Base-by-base conservation (phyloP, 352 stramenopile genomes). In the Phytophthora macrochlamydospora region DNA sequence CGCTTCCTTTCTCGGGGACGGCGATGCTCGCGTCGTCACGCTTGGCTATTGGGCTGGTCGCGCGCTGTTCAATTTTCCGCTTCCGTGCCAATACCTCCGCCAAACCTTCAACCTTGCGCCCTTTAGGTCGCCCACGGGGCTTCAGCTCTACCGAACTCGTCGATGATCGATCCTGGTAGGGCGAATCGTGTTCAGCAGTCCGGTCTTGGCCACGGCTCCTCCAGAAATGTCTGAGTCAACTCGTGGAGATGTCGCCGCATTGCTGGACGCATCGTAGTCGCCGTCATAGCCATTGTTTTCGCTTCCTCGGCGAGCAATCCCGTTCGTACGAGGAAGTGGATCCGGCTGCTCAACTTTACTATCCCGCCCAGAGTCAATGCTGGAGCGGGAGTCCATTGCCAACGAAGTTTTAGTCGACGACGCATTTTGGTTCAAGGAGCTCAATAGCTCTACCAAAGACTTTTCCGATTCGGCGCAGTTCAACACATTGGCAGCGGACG, bases 401-500 rank as follows among this genome's bases (percentile, higher is more conserved):
- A 24, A 24, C 18, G 51, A 59, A 11, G 67, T 69, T 28, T 5
- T 67, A 14, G 43, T 46, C 2, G 72, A 67, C 13, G 66, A 60
- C 12, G 33, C 51, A 49, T 80, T 67, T 61, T 89, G 79, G 46
- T 90, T 86, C 49, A 93, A 51, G 43, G 82, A 83, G 44, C 71
- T 90, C 33, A 93, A 57, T 30, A 90, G 56, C 14, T 76, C 59
- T 18, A 91, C 85, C 14, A 93, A 53, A 37, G 85, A 91, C 29
- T 90, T 87, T 50, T 90, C 80, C 43, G 84, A 92, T 53, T 90
- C 80, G 3, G 66, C 70, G 48, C 81, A 92, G 65, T 90, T 89
- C 52, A 92, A 45, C 35, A 90, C 78, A 43, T 81, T 78, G 0
- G 71, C 65, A 1, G 81, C 81, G 11, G 83, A 83, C 6, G 83